phyloP scores from a whole-genome alignment of 306 rosid genomes.

The Nissolia schottii region DNA sequence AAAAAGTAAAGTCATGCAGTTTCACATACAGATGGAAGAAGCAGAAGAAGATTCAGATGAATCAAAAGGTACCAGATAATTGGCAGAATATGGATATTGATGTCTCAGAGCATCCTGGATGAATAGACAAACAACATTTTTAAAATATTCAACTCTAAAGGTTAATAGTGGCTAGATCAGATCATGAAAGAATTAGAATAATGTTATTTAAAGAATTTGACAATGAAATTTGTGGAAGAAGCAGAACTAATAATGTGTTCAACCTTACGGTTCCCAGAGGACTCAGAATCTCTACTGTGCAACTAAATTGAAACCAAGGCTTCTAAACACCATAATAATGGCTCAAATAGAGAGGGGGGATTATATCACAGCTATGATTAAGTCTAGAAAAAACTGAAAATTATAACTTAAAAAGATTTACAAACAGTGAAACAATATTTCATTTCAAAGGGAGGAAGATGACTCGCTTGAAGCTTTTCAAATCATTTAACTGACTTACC shows the following conservation, averaged over 20 bases:
- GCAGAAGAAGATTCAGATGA: slow-evolving; percentile 26
- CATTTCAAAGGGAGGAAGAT: not conserved
- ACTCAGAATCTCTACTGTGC: not conserved
- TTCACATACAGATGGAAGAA: slow-evolving; percentile 26
- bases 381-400: not conserved
- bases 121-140: slow-evolving; percentile 35
- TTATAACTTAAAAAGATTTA: not conserved
- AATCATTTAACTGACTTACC: not conserved
- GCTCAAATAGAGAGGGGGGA: not conserved
- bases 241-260: slow-evolving; percentile 4
- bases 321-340: slow-evolving; percentile 12
- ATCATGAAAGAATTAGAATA: slow-evolving; percentile 18
- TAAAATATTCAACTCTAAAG: slow-evolving; percentile 23
- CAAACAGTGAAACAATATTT: not conserved
- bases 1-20: slow-evolving; percentile 4
- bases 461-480: not conserved
- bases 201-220: slow-evolving; percentile 11
- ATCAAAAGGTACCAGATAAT: slow-evolving; percentile 40
- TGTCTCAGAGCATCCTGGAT: slow-evolving; percentile 41
- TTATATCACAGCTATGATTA: not conserved
- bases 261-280: slow-evolving; percentile 14
- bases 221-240: slow-evolving; percentile 17
- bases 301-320: slow-evolving; percentile 4
- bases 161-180: slow-evolving; percentile 26
- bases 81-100: slow-evolving; percentile 39